phyloP scores from a whole-genome alignment of 2,329 filamentous ascomycete species.

The Paracorniculantispora psalliotae region DNA sequence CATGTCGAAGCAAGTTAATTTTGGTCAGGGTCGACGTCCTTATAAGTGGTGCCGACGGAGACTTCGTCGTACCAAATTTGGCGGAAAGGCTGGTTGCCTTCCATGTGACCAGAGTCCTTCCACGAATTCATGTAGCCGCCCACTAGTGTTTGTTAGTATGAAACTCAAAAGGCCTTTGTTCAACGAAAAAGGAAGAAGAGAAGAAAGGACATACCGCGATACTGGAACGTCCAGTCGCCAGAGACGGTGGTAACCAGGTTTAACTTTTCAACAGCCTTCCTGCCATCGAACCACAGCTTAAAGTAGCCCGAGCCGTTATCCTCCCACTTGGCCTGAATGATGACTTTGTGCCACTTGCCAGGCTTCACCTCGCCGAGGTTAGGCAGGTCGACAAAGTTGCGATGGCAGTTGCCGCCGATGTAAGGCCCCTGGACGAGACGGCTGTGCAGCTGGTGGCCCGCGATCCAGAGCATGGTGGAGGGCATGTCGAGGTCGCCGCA shows the following conservation, averaged over 20 bases:
- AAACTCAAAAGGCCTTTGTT: neutral
- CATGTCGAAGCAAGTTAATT: neutral
- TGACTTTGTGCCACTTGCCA: slow-evolving; percentile 42
- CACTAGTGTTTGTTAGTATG: slow-evolving; percentile 18
- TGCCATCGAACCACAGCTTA: slow-evolving; percentile 43
- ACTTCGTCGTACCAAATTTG: slow-evolving; percentile 49
- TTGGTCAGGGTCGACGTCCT: slow-evolving; percentile 19
- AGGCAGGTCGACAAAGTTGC: slow-evolving; percentile 18
- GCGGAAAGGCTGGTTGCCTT: slow-evolving; percentile 36
- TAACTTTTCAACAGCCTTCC: slow-evolving; percentile 35
- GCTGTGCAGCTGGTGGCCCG: slow-evolving; percentile 37
- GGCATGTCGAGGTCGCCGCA: slow-evolving; percentile 43
- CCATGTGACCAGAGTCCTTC: slow-evolving; percentile 37
- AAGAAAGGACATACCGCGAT: slow-evolving; percentile 24
- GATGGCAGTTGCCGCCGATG: slow-evolving; percentile 22
- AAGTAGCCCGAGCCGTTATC: slow-evolving; percentile 38
- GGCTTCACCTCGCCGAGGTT: slow-evolving; percentile 34
- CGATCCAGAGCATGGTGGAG: slow-evolving; percentile 42
- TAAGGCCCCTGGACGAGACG: slow-evolving; percentile 30
- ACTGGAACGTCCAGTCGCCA: slow-evolving; percentile 39
- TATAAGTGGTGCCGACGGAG: slow-evolving; percentile 34
- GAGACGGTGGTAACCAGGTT: slow-evolving; percentile 40
- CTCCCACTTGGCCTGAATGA: slow-evolving; percentile 42
- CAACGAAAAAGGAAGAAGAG: neutral
- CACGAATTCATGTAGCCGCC: slow-evolving; percentile 48